Evolutionary conservation across 108 stramenopile genomes (phyloP).

Genomic region (Schizochytrium sp.): DNA sequence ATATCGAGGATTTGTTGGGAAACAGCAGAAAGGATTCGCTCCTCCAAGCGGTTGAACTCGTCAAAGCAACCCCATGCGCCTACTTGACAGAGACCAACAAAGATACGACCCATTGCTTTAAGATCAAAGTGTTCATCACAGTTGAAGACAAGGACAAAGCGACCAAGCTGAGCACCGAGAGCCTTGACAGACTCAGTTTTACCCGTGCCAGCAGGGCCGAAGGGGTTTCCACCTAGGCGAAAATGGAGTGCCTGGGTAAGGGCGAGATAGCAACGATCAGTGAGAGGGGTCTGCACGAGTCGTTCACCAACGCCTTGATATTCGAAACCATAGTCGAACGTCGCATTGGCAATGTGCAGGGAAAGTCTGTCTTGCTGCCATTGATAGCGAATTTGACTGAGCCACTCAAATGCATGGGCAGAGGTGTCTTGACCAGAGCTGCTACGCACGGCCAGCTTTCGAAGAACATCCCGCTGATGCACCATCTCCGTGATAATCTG

Average conservation of each 20-base stretch:
- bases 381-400: slow-evolving; percentile 89
- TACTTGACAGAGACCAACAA: slow-evolving; percentile 96
- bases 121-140: slow-evolving; percentile 97
- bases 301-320: slow-evolving; percentile 97
- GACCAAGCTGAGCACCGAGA: slow-evolving; percentile 92
- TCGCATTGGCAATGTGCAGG: slow-evolving; percentile 91
- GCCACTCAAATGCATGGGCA: slow-evolving; percentile 87
- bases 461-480: slow-evolving; percentile 94
- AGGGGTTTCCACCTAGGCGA: slow-evolving; percentile 96
- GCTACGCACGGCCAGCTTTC: slow-evolving; percentile 77
- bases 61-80: slow-evolving; percentile 96
- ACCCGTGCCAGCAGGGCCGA: slow-evolving; percentile 99
- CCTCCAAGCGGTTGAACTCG: slow-evolving; percentile 98
- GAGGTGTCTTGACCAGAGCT: background rate
- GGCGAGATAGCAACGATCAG: slow-evolving; percentile 96
- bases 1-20: slow-evolving; percentile 96
- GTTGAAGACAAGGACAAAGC: slow-evolving; percentile 98
- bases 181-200: slow-evolving; percentile 99
- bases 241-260: slow-evolving; percentile 96
- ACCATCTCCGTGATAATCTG: slow-evolving; percentile 98
- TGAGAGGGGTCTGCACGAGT: slow-evolving; percentile 96
- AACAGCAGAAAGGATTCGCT: slow-evolving; percentile 94
- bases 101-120: slow-evolving; percentile 95
- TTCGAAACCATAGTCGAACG: slow-evolving; percentile 96
- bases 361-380: slow-evolving; percentile 85